These are phyloP conservation scores for Avena insularis DNA, from an alignment of 176 grass and related monocot genomes.

Conservation along the genomic window DNA sequence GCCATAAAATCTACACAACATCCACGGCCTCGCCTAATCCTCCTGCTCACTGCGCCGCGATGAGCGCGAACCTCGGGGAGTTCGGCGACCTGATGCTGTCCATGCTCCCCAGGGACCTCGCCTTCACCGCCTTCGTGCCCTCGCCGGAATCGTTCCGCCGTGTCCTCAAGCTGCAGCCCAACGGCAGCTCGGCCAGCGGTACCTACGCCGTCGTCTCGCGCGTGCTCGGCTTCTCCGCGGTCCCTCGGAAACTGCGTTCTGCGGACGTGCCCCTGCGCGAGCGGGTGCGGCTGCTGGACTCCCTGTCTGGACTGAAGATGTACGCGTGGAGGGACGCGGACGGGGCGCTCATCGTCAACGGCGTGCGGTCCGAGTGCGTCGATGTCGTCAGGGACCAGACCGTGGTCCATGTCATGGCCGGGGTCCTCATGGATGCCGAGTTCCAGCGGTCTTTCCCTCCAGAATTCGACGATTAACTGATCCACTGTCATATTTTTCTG, in stretches of 20 bases:
- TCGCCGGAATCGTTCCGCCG: slow-evolving; percentile 52
- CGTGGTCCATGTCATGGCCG: slow-evolving; percentile 69
- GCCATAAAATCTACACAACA: not conserved
- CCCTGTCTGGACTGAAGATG: slow-evolving; percentile 73
- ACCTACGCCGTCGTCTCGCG: slow-evolving; percentile 78
- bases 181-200: slow-evolving; percentile 25
- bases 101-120: slow-evolving; percentile 77
- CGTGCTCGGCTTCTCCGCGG: slow-evolving; percentile 77
- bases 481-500: not conserved
- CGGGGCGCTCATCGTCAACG: slow-evolving; percentile 73
- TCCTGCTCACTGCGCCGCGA: not conserved
- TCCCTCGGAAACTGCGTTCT: slow-evolving; percentile 56
- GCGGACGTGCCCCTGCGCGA: slow-evolving; percentile 42
- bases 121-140: slow-evolving; percentile 82
- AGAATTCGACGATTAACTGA: slow-evolving; percentile 43
- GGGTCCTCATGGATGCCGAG: slow-evolving; percentile 85
- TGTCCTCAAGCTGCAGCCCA: slow-evolving; percentile 45
- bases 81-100: slow-evolving; percentile 82
- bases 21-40: not conserved
- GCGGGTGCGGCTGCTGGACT: slow-evolving; percentile 45
- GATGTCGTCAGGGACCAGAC: slow-evolving; percentile 59
- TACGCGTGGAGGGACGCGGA: slow-evolving; percentile 49
- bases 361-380: slow-evolving; percentile 72
- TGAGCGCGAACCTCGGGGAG: slow-evolving; percentile 42
- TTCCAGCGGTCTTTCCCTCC: slow-evolving; percentile 72